phyloP scores from a whole-genome alignment of 805 yeast species.

The Wickerhamomyces bisporus region DNA sequence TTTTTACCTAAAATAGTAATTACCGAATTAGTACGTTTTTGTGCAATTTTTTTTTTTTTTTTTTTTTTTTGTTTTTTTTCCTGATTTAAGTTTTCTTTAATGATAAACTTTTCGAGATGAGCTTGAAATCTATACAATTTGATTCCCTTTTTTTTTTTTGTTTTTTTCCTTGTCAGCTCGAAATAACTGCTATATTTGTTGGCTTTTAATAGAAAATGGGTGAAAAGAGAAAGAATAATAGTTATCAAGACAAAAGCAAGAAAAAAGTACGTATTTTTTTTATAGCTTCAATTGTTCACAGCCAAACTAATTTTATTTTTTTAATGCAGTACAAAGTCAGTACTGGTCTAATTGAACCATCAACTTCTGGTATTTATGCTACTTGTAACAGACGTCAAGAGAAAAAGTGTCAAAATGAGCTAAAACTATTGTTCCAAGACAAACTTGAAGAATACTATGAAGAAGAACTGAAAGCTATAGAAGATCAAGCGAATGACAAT shows the following conservation, averaged over 20 bases:
- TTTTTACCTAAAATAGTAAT: no score
- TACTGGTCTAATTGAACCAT: slow-evolving; percentile 66
- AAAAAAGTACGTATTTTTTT: slow-evolving; percentile 14
- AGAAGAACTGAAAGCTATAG: slow-evolving; percentile 28
- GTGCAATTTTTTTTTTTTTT: neutral
- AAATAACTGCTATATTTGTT: neutral
- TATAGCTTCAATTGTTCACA: no score
- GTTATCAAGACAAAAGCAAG: slow-evolving; percentile 7
- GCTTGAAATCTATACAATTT: neutral
- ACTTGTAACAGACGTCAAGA: slow-evolving; percentile 85
- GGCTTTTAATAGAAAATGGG: slow-evolving; percentile 9
- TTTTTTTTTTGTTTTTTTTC: neutral
- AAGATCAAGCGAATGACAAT: slow-evolving; percentile 10
- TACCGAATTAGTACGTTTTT: neutral
- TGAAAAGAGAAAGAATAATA: slow-evolving; percentile 14
- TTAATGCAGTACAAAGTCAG: slow-evolving; percentile 34
- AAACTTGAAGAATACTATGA: slow-evolving; percentile 42
- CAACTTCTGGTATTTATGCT: slow-evolving; percentile 82
- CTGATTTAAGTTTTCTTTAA: no score
- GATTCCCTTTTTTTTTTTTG: no score
- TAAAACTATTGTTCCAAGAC: slow-evolving; percentile 53
- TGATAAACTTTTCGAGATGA: no score
- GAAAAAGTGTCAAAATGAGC: slow-evolving; percentile 68
- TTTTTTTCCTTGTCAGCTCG: neutral
- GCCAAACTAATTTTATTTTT: no score